phyloP scores from a whole-genome alignment of 192 early-diverging fungal species.

The Linnemannia elongata region DNA sequence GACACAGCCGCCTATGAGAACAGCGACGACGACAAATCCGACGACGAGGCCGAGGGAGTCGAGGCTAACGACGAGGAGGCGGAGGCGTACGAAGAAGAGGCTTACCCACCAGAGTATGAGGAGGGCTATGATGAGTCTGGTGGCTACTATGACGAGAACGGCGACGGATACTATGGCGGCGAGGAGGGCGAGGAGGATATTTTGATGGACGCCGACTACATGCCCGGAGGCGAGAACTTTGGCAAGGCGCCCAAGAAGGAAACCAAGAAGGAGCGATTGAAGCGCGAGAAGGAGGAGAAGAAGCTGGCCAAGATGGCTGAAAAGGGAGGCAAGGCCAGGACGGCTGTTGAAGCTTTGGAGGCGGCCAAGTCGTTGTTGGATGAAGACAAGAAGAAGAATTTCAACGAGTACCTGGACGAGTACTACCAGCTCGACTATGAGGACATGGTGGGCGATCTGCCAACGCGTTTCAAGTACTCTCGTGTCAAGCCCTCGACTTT shows the following conservation, averaged over 20 bases:
- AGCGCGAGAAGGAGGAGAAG: conserved; percentile 58
- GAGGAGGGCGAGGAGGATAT: conserved; percentile 75
- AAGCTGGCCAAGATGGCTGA: conserved; percentile 41
- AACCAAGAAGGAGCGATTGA: conserved; percentile 55
- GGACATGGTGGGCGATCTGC: conserved; percentile 89
- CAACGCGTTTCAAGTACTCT: conserved; percentile 95
- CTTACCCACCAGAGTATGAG: conserved; percentile 41
- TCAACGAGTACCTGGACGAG: conserved; percentile 86
- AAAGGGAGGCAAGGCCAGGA: conserved; percentile 32
- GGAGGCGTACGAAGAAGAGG: conserved; percentile 53
- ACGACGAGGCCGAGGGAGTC: conserved; percentile 68
- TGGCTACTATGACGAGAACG: conserved; percentile 59
- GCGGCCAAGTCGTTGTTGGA: conserved; percentile 41
- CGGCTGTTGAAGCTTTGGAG: conserved; percentile 30
- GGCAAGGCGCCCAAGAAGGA: conserved; percentile 57
- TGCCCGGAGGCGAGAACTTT: conserved; percentile 78
- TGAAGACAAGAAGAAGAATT: conserved; percentile 60
- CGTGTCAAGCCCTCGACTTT: conserved; percentile 82
- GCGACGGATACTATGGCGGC: conserved; percentile 58
- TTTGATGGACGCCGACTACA: conserved; percentile 93
- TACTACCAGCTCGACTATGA: conserved; percentile 94
- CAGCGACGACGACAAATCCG: conserved; percentile 22
- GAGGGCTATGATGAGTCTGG: conserved; percentile 27
- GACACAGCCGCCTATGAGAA: conserved; percentile 74
- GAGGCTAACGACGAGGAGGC: conserved; percentile 56